Conservation (phyloP, 1,139 yeast species). For the Tardiomyces depauwii region DNA sequence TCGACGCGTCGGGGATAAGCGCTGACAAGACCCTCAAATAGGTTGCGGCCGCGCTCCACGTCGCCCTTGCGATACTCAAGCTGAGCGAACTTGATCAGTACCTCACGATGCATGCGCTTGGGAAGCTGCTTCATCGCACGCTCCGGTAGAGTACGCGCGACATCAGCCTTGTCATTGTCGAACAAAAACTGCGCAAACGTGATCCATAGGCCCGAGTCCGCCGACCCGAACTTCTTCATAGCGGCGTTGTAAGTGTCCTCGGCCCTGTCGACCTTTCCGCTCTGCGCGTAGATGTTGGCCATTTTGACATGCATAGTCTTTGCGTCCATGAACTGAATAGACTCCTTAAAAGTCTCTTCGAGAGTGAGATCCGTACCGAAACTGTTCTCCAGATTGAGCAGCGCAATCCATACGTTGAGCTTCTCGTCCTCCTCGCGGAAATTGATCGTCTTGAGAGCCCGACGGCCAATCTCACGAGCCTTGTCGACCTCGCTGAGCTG, state of each 20-base stretch:
- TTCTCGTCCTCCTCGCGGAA: slow-evolving; percentile 92
- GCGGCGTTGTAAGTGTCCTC: slow-evolving; percentile 52
- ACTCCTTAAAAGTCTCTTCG: slow-evolving; percentile 67
- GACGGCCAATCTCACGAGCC: slow-evolving; percentile 85
- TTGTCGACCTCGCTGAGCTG: slow-evolving; percentile 89
- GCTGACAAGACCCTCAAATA: slow-evolving; percentile 83
- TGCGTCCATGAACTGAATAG: slow-evolving; percentile 89
- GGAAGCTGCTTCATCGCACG: slow-evolving; percentile 61
- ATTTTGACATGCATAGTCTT: slow-evolving; percentile 69
- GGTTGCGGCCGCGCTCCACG: slow-evolving; percentile 86
- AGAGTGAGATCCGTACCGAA: slow-evolving; percentile 81
- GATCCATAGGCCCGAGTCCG: slow-evolving; percentile 58
- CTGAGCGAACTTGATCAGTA: slow-evolving; percentile 81
- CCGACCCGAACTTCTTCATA: slow-evolving; percentile 70
- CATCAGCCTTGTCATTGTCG: slow-evolving; percentile 33
- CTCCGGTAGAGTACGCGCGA: slow-evolving; percentile 61
- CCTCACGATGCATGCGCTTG: slow-evolving; percentile 65
- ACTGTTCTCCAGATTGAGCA: slow-evolving; percentile 84
- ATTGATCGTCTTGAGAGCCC: slow-evolving; percentile 83
- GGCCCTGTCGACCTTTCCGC: slow-evolving; percentile 56
- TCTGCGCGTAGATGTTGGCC: slow-evolving; percentile 60
- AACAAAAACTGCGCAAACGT: slow-evolving; percentile 65
- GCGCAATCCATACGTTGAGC: slow-evolving; percentile 91
- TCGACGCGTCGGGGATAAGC: slow-evolving; percentile 90
- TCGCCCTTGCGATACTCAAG: slow-evolving; percentile 81